Percentiles rank a stretch among this genome's conserved stretches.
phyloP scores from a whole-genome alignment of 2,329 filamentous ascomycete genomes.

The Aspergillus piperis region DNA sequence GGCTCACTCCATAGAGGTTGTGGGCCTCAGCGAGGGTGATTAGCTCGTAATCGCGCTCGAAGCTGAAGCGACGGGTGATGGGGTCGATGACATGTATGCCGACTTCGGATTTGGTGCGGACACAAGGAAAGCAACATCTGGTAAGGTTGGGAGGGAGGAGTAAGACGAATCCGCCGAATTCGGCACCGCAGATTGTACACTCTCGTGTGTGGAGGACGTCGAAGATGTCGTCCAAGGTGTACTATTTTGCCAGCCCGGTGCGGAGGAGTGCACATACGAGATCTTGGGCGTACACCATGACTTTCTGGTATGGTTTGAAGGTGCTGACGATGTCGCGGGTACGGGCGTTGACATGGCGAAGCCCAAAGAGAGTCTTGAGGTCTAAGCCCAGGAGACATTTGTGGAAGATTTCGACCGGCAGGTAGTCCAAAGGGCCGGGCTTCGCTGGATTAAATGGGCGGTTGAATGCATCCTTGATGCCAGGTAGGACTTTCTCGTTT shows the following conservation, averaged over 20 bases:
- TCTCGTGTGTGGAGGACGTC: conserved; percentile 14
- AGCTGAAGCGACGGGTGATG: too few species aligned
- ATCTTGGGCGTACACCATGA: conserved; percentile 16
- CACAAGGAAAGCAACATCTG: conserved; percentile 16
- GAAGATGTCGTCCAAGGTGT: conserved; percentile 19
- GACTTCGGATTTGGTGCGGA: not conserved
- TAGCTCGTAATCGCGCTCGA: too few species aligned
- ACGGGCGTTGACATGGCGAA: conserved; percentile 17
- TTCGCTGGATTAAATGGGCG: not conserved
- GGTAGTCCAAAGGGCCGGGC: not conserved
- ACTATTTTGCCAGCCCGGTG: conserved; percentile 13
- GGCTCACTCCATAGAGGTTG: too few species aligned
- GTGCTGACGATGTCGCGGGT: conserved; percentile 19
- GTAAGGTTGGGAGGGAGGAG: not conserved
- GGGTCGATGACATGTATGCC: too few species aligned
- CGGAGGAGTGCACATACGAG: conserved; percentile 21
- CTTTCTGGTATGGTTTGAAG: conserved; percentile 15
- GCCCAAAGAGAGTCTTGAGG: not conserved
- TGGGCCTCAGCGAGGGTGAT: too few species aligned
- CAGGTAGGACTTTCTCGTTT: too few species aligned
- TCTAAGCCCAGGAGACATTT: not conserved
- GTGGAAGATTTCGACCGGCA: not conserved
- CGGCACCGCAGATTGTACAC: not conserved
- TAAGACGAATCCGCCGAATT: not conserved
- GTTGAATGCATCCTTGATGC: not conserved